Evolutionary conservation across 768 basidiomycete genomes (phyloP).

Genomic region (Boletus rufocinnamomeus): DNA sequence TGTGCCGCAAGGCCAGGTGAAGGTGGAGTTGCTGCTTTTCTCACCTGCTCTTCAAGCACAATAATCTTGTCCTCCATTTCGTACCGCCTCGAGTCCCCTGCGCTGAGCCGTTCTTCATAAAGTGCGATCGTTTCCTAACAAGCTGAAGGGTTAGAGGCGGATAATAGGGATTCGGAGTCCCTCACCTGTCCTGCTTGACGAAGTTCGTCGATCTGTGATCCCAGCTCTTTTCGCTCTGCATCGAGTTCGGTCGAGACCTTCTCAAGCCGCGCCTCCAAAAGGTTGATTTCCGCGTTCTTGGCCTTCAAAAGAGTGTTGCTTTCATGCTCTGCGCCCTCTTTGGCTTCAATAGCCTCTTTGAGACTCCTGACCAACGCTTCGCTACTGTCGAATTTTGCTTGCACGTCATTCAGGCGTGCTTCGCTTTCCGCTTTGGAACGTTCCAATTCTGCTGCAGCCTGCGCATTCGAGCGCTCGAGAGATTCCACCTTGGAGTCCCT

Average conservation of each 20-base stretch:
- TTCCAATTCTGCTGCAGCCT: slow-evolving; percentile 43
- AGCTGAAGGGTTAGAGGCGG: slow-evolving; percentile 1
- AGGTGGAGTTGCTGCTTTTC: slow-evolving; percentile 32
- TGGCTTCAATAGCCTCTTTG: slow-evolving; percentile 52
- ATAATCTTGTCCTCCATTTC: slow-evolving; percentile 72
- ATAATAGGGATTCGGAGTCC: not conserved
- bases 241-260: slow-evolving; percentile 49
- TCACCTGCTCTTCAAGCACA: slow-evolving; percentile 54
- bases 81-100: slow-evolving; percentile 68
- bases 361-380: slow-evolving; percentile 49
- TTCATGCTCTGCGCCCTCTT: slow-evolving; percentile 52
- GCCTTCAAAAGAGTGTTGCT: slow-evolving; percentile 51
- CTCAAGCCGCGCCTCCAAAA: slow-evolving; percentile 51
- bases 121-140: slow-evolving; percentile 88
- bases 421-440: slow-evolving; percentile 50
- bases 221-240: slow-evolving; percentile 67
- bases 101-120: slow-evolving; percentile 86
- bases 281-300: slow-evolving; percentile 61
- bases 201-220: slow-evolving; percentile 77
- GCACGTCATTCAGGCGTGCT: slow-evolving; percentile 42
- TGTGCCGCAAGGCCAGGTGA: slow-evolving; percentile 39
- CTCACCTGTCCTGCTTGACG: slow-evolving; percentile 85
- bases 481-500: slow-evolving; percentile 47
- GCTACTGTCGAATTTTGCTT: slow-evolving; percentile 46
- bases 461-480: slow-evolving; percentile 47